Evolutionary conservation across 805 yeast species (phyloP), one percentile per base, ranked within the genome.

Genomic region (Lachancea quebecensis): DNA sequence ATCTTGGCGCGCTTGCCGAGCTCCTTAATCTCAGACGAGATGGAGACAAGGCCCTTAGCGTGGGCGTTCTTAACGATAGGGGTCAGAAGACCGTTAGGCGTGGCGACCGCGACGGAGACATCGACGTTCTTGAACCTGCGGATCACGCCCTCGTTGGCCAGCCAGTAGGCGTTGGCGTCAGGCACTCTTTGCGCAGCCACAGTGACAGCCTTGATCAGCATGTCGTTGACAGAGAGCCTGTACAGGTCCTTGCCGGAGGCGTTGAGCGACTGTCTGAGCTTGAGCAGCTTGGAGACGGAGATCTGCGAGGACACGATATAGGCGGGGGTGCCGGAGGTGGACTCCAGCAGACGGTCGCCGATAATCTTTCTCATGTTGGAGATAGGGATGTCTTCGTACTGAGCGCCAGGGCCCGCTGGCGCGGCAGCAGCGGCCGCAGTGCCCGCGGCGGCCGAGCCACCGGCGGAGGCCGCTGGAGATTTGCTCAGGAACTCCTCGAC

Each of bases 91-190:
- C 99, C 99, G 42, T 95, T 79, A 66, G 98, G 97, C 15, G 99
- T 93, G 50, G 99, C 93, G 52, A 93, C 99, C 35, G 99, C 99
- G 50, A 91, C 97, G 18, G 98, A 89, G 46, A 93, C 95, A 63
- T 93, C 99, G 45, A 91, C 98, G 59, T 79, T 83, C 61, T 75
- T 73, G 78, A 80, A 93, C 72, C 85, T 90, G 74, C 99, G 86
- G 56, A 93, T 87, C 60, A 91, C 83, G 54, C 89, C 88, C 72
- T 93, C 84, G 34, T 76, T 70, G 65, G 82, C 95, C 60, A 93
- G 77, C 93, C 96, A 93, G 66, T 90, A 85, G 18, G 96, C 79
- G 75, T 93, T 93, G 54, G 82, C 96, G 55, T 83, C 89, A 50
- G 99, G 99, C 44, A 90, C 95, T 70, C 91, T 81, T 68, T 75